phyloP scores from a whole-genome alignment of 345 rosid genomes.

The Physaria fendleri region DNA sequence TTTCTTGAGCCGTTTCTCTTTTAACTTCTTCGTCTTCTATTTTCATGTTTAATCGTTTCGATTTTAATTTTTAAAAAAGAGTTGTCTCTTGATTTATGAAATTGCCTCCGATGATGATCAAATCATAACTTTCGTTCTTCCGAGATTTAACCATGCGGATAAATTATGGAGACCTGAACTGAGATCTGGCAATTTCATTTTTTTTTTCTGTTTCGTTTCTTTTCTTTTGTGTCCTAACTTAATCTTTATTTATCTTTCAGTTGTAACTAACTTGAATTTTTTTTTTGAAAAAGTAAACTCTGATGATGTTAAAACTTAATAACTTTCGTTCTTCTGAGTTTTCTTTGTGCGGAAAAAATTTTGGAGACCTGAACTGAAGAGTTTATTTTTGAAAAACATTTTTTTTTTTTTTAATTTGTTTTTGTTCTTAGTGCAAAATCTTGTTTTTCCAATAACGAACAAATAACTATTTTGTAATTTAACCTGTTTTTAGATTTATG shows the following conservation, averaged over 20 bases:
- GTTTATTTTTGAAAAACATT: background rate
- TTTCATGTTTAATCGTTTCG: background rate
- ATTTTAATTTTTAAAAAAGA: too few relatives aligned
- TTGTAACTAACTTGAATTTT: too few relatives aligned
- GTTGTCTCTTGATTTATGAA: background rate
- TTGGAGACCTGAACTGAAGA: conserved; percentile 35
- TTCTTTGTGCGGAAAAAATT: conserved; percentile 12
- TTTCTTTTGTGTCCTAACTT: background rate
- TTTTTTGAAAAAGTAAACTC: background rate
- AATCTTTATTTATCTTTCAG: too few relatives aligned
- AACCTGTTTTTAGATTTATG: too few relatives aligned
- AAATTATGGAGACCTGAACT: conserved; percentile 34
- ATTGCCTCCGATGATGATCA: conserved; percentile 30
- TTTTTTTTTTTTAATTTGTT: background rate
- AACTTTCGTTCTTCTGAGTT: conserved; percentile 32
- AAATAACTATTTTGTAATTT: too few relatives aligned
- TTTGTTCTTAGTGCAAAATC: too few relatives aligned
- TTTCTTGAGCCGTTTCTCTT: background rate
- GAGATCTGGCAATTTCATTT: conserved; percentile 13
- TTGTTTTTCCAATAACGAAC: too few relatives aligned
- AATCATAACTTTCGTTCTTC: conserved; percentile 35
- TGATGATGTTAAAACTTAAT: conserved; percentile 18
- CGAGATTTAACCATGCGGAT: conserved; percentile 21
- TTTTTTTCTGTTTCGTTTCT: background rate
- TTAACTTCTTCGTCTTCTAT: too few relatives aligned